Evolutionary conservation across 1,284 basidiomycete genomes (phyloP).

Genomic region (Moesziomyces antarcticus): DNA sequence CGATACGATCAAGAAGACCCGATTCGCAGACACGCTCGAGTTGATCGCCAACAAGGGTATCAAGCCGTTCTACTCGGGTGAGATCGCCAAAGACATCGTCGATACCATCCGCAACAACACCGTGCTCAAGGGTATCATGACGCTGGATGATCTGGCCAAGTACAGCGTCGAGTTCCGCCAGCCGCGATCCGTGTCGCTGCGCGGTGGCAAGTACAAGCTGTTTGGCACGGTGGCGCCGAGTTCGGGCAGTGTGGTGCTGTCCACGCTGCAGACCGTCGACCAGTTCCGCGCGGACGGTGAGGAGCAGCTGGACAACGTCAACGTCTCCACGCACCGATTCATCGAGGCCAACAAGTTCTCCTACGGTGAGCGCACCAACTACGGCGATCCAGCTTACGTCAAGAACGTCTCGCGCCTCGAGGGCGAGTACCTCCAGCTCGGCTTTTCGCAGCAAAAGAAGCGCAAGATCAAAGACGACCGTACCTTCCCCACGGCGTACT

Average conservation of each 20-base stretch:
- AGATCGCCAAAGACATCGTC: conserved; percentile 55
- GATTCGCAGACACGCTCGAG: conserved; percentile 56
- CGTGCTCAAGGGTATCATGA: conserved; percentile 63
- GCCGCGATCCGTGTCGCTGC: conserved; percentile 46
- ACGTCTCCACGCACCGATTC: conserved; percentile 67
- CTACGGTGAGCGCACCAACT: conserved; percentile 69
- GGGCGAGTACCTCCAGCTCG: conserved; percentile 61
- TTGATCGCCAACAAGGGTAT: conserved; percentile 48
- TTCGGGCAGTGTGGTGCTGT: conserved; percentile 64
- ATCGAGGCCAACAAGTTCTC: conserved; percentile 69
- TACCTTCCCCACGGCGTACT: conserved; percentile 60
- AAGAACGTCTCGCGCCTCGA: conserved; percentile 68
- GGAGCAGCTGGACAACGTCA: conserved; percentile 35
- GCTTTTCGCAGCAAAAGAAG: conserved; percentile 59
- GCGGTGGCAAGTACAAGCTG: conserved; percentile 48
- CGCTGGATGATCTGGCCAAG: conserved; percentile 50
- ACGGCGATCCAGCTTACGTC: conserved; percentile 69
- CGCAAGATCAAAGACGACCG: conserved; percentile 61
- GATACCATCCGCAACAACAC: conserved; percentile 50
- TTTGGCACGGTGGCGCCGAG: conserved; percentile 64
- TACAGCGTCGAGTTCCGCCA: conserved; percentile 50
- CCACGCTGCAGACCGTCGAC: conserved; percentile 63
- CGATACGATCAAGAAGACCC: conserved; percentile 51
- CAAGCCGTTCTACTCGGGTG: conserved; percentile 59
- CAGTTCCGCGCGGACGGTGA: conserved; percentile 38